Evolutionary conservation across 352 stramenopile species (phyloP).

Genomic region (Globisporangium cystogenes): DNA sequence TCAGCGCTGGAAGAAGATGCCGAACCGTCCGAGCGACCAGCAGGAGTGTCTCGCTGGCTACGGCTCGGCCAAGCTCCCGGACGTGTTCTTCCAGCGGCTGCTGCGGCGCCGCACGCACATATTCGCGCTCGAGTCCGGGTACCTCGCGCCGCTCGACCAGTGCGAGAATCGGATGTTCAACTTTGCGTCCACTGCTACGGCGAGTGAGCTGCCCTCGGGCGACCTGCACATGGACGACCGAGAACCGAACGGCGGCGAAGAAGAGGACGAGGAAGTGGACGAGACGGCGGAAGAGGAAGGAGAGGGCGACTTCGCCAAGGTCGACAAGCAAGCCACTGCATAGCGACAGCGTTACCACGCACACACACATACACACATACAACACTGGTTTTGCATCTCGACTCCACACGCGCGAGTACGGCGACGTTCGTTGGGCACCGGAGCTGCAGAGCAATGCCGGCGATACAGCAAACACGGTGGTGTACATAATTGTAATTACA

Average conservation of each 20-base stretch:
- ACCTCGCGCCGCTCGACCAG: constrained; percentile 12
- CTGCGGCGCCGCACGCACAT: constrained; percentile 32
- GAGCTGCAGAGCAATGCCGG: too few relatives aligned
- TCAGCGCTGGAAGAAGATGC: constrained; percentile 6
- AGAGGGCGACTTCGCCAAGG: neutral
- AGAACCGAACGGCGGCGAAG: neutral
- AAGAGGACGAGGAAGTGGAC: neutral
- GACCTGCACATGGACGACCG: neutral
- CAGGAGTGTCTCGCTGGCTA: constrained; percentile 39
- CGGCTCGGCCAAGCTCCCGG: constrained; percentile 24
- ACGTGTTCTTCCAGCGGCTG: constrained; percentile 22
- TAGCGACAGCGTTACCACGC: neutral
- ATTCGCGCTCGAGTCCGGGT: constrained; percentile 17
- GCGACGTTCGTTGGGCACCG: too few relatives aligned
- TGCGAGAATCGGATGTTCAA: constrained; percentile 11
- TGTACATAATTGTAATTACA: too few relatives aligned
- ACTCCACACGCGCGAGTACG: neutral
- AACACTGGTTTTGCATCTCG: neutral
- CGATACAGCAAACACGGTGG: too few relatives aligned
- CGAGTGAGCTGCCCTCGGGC: neutral
- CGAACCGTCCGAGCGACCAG: constrained; percentile 1
- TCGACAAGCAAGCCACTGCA: neutral
- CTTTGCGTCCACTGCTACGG: neutral
- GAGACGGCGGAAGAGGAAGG: neutral
- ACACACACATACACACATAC: too few relatives aligned